A percentile compares a stretch with the other conserved stretches of the same genome.
Conservation (phyloP, 176 grass and related monocot genomes). For the Oropetium thomaeum region DNA sequence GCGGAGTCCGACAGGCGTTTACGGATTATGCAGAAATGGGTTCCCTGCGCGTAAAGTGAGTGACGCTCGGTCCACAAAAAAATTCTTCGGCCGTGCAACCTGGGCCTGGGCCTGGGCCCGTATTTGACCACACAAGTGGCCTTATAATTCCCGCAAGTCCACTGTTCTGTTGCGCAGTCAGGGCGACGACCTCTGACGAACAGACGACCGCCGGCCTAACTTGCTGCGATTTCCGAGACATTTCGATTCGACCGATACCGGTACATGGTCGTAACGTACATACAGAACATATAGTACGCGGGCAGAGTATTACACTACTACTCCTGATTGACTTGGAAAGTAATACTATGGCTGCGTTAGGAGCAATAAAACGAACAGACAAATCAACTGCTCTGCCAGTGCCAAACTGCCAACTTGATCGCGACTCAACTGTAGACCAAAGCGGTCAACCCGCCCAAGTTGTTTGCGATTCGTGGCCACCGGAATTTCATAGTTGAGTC, state of each 20-base stretch:
- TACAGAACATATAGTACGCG: no score
- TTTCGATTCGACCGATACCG: neutral
- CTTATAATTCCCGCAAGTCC: neutral
- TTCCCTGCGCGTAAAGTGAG: no score
- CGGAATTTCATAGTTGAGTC: neutral
- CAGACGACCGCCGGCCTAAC: neutral
- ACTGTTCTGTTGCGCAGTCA: neutral
- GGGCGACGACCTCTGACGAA: neutral
- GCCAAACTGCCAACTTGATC: conserved; percentile 18
- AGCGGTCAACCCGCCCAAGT: neutral
- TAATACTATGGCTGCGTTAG: no score
- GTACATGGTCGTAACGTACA: neutral
- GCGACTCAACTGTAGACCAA: neutral
- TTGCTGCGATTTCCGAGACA: neutral
- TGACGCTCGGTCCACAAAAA: no score
- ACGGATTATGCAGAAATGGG: neutral
- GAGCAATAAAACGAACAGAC: neutral
- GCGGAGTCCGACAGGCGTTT: no score
- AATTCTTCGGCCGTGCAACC: neutral
- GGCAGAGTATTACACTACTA: no score
- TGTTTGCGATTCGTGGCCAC: neutral
- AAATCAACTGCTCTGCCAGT: conserved; percentile 1
- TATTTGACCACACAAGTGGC: neutral
- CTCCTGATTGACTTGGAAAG: no score
- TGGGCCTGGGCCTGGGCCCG: neutral